These are phyloP conservation scores for Glaciozyma martinii DNA, from an alignment of 768 basidiomycete species.

Conservation along the genomic window DNA sequence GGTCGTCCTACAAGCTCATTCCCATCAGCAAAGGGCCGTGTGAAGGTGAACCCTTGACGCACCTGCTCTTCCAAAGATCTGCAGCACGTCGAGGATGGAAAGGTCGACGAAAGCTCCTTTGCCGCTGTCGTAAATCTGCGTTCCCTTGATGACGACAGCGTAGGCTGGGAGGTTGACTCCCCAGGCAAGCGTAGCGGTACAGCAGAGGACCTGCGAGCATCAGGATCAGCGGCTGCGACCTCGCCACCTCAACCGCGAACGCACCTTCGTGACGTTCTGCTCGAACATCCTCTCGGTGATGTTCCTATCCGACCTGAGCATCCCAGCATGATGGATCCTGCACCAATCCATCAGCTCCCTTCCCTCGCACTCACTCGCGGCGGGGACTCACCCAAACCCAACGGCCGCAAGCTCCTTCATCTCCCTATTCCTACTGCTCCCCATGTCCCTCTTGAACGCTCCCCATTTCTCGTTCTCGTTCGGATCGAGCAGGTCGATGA, in stretches of 20 bases:
- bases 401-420: constrained; percentile 87
- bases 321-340: constrained; percentile 93
- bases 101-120: constrained; percentile 86
- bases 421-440: constrained; percentile 81
- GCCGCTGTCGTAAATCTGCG: constrained; percentile 85
- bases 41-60: neutral
- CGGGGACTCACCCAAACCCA: constrained; percentile 55
- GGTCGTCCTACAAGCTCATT: constrained; percentile 61
- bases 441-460: constrained; percentile 67
- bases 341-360: neutral
- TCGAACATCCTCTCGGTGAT: constrained; percentile 93
- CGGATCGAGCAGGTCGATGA: constrained; percentile 66
- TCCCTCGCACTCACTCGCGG: too few relatives aligned
- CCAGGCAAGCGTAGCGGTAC: constrained; percentile 97
- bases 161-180: constrained; percentile 98
- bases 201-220: constrained; percentile 73
- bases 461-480: constrained; percentile 68
- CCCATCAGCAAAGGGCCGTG: neutral
- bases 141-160: constrained; percentile 73
- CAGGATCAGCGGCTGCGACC: neutral
- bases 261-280: constrained; percentile 79
- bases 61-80: constrained; percentile 95
- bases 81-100: constrained; percentile 81
- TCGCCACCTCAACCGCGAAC: neutral
- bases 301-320: constrained; percentile 87